Percentiles rank a stretch among this genome's conserved stretches.
phyloP scores from a whole-genome alignment of 1,284 basidiomycete species.

The Clitocybe nebularis region DNA sequence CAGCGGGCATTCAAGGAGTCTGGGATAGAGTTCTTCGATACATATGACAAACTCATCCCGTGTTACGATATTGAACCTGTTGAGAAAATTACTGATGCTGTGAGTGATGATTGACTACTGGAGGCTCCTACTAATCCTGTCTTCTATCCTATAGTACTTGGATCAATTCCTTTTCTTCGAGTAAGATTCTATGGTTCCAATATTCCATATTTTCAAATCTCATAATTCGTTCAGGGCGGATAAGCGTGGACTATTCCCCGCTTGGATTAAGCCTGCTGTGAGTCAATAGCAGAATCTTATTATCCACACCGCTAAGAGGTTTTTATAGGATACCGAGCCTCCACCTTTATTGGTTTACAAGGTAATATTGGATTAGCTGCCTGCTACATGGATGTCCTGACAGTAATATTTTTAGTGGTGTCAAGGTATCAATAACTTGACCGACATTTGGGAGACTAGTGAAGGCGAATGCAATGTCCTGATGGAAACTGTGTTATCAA shows the following conservation, averaged over 20 bases:
- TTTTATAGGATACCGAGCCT: slow-evolving; percentile 78
- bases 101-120: slow-evolving; percentile 30
- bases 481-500: slow-evolving; percentile 95
- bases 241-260: slow-evolving; percentile 93
- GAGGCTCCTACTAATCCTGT: slow-evolving; percentile 17
- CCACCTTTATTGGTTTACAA: slow-evolving; percentile 96
- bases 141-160: slow-evolving; percentile 57
- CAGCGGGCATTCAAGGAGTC: slow-evolving; percentile 97
- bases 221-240: slow-evolving; percentile 66
- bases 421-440: slow-evolving; percentile 90
- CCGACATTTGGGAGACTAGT: slow-evolving; percentile 94
- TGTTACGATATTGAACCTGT: slow-evolving; percentile 98
- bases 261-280: slow-evolving; percentile 93
- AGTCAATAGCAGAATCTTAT: slow-evolving; percentile 18
- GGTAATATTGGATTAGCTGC: slow-evolving; percentile 28
- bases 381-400: slow-evolving; percentile 4
- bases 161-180: slow-evolving; percentile 89
- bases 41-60: slow-evolving; percentile 95
- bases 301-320: slow-evolving; percentile 3
- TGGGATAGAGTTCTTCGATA: slow-evolving; percentile 94
- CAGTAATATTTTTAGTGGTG: slow-evolving; percentile 57
- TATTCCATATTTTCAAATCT: slow-evolving; percentile 14
- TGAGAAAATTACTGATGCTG: slow-evolving; percentile 97
- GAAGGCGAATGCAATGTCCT: slow-evolving; percentile 96
- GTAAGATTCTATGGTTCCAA: slow-evolving; percentile 27